Conservation (phyloP, 169 alveolate species). For the Plasmodium coatneyi region DNA sequence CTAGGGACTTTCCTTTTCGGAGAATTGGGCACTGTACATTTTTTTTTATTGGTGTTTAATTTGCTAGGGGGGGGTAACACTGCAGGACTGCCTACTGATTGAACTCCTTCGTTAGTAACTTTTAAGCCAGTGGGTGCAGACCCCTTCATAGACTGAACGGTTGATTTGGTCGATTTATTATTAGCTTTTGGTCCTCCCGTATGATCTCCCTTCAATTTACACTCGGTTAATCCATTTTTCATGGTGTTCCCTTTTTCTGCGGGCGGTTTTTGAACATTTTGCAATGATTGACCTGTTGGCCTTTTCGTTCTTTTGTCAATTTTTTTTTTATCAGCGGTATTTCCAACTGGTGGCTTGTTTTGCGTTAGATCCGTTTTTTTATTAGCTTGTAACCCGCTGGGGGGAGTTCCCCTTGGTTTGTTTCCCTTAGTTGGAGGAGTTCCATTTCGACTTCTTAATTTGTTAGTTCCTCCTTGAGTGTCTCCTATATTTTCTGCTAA, state of each 20-base stretch:
- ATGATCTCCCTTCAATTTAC: not conserved
- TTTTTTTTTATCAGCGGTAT: not conserved
- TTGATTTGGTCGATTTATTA: not conserved
- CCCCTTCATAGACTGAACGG: not conserved
- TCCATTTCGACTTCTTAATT: not conserved
- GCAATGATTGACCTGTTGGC: not conserved
- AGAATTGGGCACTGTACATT: not conserved
- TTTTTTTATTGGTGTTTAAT: not conserved
- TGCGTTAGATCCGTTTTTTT: not conserved
- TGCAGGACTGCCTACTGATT: not conserved
- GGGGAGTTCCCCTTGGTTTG: not conserved
- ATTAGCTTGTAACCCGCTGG: not conserved
- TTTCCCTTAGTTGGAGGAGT: not conserved
- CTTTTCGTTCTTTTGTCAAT: not conserved
- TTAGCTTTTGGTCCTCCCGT: not conserved
- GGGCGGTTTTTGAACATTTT: not conserved
- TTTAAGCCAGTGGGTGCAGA: not conserved
- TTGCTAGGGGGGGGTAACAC: not conserved
- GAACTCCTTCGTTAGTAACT: not conserved
- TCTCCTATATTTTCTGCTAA: not conserved
- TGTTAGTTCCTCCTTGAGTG: too few relatives aligned
- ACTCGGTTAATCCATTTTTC: not conserved
- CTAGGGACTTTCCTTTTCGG: not conserved
- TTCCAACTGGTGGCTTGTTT: not conserved
- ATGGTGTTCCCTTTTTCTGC: not conserved